Evolutionary conservation across 2,329 filamentous ascomycete genomes (phyloP).

Genomic region (Fusarium burgessii): DNA sequence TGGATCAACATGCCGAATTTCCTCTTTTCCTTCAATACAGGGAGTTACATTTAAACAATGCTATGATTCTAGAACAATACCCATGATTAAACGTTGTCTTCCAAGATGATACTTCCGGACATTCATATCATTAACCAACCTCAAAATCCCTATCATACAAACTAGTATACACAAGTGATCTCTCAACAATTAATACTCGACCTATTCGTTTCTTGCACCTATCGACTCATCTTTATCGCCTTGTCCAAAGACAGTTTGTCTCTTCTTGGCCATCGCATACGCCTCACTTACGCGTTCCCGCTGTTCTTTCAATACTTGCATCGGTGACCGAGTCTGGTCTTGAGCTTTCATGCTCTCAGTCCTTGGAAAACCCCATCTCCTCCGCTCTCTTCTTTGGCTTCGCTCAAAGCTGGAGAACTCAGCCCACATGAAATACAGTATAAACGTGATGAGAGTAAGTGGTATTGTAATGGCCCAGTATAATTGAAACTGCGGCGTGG

Average conservation of each 20-base stretch:
- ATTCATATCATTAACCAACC: background rate
- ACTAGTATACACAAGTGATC: background rate
- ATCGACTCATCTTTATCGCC: constrained; percentile 15
- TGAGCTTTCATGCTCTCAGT: constrained; percentile 29
- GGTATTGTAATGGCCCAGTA: constrained; percentile 58
- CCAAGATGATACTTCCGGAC: background rate
- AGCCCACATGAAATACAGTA: constrained; percentile 52
- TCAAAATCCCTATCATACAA: background rate
- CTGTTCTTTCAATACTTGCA: constrained; percentile 31
- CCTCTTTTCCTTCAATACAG: background rate
- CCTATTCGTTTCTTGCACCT: background rate
- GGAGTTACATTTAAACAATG: constrained; percentile 9
- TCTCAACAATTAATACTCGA: background rate
- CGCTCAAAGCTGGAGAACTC: constrained; percentile 47
- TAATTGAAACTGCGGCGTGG: constrained; percentile 53
- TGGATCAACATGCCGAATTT: constrained; percentile 19
- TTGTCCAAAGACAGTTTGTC: constrained; percentile 18
- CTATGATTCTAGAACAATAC: constrained; percentile 19
- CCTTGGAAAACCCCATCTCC: constrained; percentile 31
- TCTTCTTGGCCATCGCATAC: constrained; percentile 22
- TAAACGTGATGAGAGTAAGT: constrained; percentile 52
- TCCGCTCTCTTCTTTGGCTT: constrained; percentile 20
- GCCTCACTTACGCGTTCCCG: constrained; percentile 26
- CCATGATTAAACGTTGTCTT: background rate
- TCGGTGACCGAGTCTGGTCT: constrained; percentile 20